phyloP scores from a whole-genome alignment of 805 yeast species.

The Wickerhamomyces silvicola region DNA sequence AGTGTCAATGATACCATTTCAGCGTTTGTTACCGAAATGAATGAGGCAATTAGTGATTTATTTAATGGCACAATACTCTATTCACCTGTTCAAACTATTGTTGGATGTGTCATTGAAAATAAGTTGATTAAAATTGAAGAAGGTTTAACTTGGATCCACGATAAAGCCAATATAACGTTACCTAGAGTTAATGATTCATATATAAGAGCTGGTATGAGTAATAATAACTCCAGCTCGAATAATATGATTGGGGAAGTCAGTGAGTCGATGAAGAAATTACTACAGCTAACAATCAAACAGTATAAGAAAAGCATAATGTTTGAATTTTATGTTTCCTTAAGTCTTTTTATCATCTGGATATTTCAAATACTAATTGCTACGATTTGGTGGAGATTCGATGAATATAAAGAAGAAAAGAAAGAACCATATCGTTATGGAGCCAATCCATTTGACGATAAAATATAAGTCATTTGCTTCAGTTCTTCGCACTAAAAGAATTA shows the following conservation, averaged over 20 bases:
- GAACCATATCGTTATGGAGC: no score
- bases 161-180: slow-evolving; percentile 50
- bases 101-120: slow-evolving; percentile 73
- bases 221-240: slow-evolving; percentile 3
- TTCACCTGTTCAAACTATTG: slow-evolving; percentile 55
- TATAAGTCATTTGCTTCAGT: no score
- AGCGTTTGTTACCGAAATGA: slow-evolving; percentile 51
- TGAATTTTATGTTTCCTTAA: slow-evolving; percentile 43
- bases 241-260: slow-evolving; percentile 16
- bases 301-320: slow-evolving; percentile 31
- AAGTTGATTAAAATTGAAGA: slow-evolving; percentile 59
- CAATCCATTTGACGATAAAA: background rate
- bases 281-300: slow-evolving; percentile 24
- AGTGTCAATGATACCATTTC: slow-evolving; percentile 56
- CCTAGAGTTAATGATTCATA: slow-evolving; percentile 42
- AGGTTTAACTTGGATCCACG: slow-evolving; percentile 75
- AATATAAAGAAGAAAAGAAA: no score
- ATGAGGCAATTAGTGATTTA: slow-evolving; percentile 46
- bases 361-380: slow-evolving; percentile 37
- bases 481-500: no score
- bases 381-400: no score
- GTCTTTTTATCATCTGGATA: slow-evolving; percentile 42
- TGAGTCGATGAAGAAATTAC: slow-evolving; percentile 18
- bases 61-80: slow-evolving; percentile 68
- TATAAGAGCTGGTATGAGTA: slow-evolving; percentile 16